Base-by-base conservation (phyloP, 805 yeast genomes). In the Aciculoconidium aculeatum region DNA sequence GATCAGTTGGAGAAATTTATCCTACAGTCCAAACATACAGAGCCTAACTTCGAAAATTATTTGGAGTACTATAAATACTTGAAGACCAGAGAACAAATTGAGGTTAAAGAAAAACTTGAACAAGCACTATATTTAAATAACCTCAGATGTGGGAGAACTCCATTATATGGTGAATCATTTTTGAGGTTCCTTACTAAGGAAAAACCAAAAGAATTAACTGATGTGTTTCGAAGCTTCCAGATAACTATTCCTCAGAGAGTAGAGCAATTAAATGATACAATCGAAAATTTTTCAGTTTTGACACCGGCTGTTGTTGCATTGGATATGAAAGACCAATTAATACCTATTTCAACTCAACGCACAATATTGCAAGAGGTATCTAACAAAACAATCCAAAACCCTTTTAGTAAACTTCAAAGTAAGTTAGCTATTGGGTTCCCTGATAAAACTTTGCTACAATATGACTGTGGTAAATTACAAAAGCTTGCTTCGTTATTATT, bases 401-500 rank as follows among this genome's bases (percentile, higher is more conserved):
- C 70, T 9, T 79, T 86, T 59, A 95, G 86, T 50, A 77, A 79
- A 36, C 59, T 90, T 2, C 96, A 90, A 53, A 81, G 86, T 10
- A 83, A 86, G 44, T 60, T 86, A 26, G 80, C 96, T 0, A 85
- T 92, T 44, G 96, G 95, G 11, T 94, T 92, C 53, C 99, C 99
- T 0, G 98, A 92, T 51, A 92, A 88, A 52, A 78, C 92, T 9
- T 61, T 92, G 35, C 57, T 92, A 32, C 94, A 92, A 51, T 92
- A 82, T 52, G 99, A 92, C 54, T 92, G 98, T 65, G 99, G 99
- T 35, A 92, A 92, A 55, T 65, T 92, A 20, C 99, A 92, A 51
- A 81, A 79, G 44, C 58, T 92, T 28, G 90, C 96, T 0, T 55
- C 62, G 3, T 59, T 92, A 25, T 57, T 92, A 31, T 84, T 80